phyloP scores from a whole-genome alignment of 805 yeast species.

The Starmerella asiatica region DNA sequence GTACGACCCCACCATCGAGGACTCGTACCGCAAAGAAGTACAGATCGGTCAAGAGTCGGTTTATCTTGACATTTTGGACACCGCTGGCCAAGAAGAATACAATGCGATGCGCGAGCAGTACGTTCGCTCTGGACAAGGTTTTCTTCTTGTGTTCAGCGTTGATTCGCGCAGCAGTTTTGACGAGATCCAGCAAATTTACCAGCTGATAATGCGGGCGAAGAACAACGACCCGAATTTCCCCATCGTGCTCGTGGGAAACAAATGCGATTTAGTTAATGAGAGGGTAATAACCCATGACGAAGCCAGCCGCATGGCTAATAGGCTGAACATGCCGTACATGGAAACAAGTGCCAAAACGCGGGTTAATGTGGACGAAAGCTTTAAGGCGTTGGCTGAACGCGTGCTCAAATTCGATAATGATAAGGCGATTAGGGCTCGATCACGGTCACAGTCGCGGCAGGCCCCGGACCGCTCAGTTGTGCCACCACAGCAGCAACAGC shows the following conservation, averaged over 20 bases:
- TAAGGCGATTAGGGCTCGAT: slow-evolving; percentile 11
- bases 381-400: slow-evolving; percentile 36
- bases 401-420: slow-evolving; percentile 22
- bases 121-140: slow-evolving; percentile 94
- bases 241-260: slow-evolving; percentile 84
- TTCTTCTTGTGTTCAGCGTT: slow-evolving; percentile 71
- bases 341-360: slow-evolving; percentile 92
- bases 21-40: slow-evolving; percentile 61
- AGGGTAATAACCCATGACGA: slow-evolving; percentile 75
- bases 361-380: slow-evolving; percentile 76
- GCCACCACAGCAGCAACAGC: slow-evolving; percentile 1
- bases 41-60: slow-evolving; percentile 67
- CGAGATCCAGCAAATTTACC: slow-evolving; percentile 65
- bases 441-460: slow-evolving; percentile 8
- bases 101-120: slow-evolving; percentile 88
- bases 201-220: slow-evolving; percentile 61
- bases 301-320: slow-evolving; percentile 62
- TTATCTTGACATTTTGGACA: slow-evolving; percentile 77
- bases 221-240: slow-evolving; percentile 37
- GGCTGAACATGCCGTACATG: slow-evolving; percentile 50
- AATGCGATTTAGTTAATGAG: slow-evolving; percentile 62
- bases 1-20: slow-evolving; percentile 95
- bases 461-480: slow-evolving; percentile 3
- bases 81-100: slow-evolving; percentile 97
- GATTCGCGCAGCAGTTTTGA: slow-evolving; percentile 74